Evolutionary conservation across 2,329 filamentous ascomycete species (phyloP).

Genomic region (Xenoacremonium recifei): DNA sequence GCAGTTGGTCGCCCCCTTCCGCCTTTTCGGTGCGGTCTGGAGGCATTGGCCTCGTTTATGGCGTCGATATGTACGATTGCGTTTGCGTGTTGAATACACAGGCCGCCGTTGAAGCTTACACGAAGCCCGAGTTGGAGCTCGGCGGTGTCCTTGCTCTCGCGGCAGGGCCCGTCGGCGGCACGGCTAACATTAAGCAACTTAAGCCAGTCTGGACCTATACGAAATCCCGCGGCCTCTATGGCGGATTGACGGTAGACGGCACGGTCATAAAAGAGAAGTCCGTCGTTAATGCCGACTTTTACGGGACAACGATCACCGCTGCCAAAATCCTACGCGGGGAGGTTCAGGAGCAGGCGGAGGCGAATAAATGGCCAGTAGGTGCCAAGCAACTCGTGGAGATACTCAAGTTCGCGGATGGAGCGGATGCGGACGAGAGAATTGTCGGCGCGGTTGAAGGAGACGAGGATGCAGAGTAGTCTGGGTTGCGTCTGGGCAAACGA

Average conservation of each 20-base stretch:
- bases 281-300: slow-evolving; percentile 72
- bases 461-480: too few relatives aligned
- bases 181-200: slow-evolving; percentile 62
- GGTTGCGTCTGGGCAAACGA: too few relatives aligned
- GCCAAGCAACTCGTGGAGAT: neutral
- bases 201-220: slow-evolving; percentile 54
- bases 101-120: slow-evolving; percentile 66
- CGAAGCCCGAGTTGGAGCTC: slow-evolving; percentile 61
- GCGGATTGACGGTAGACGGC: slow-evolving; percentile 68
- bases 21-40: slow-evolving; percentile 71
- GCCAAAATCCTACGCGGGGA: slow-evolving; percentile 5
- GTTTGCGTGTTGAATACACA: slow-evolving; percentile 71
- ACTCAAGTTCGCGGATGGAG: neutral
- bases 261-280: slow-evolving; percentile 70
- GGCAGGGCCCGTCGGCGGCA: slow-evolving; percentile 57
- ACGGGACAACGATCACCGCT: slow-evolving; percentile 39
- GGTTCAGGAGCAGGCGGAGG: neutral
- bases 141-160: slow-evolving; percentile 66
- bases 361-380: neutral
- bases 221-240: slow-evolving; percentile 63
- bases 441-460: too few relatives aligned
- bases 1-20: slow-evolving; percentile 66
- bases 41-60: slow-evolving; percentile 66
- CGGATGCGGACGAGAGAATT: neutral
- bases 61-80: slow-evolving; percentile 74